Evolutionary conservation across 345 rosid genomes (phyloP).

Genomic region (Turnera subulata): DNA sequence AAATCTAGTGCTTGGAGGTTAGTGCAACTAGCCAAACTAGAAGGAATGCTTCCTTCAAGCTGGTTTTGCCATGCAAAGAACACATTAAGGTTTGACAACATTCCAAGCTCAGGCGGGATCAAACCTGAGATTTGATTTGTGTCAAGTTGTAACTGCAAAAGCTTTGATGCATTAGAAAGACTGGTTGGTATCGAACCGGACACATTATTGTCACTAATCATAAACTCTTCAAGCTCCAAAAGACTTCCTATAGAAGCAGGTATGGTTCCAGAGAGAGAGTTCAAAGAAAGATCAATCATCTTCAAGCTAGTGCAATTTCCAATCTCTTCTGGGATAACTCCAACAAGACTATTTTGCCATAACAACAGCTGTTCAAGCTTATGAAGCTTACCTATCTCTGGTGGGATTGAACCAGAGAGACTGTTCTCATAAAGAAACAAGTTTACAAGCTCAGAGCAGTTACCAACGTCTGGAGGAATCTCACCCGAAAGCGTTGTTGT

Average conservation of each 20-base stretch:
- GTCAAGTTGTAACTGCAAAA: slow-evolving; percentile 74
- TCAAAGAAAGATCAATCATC: slow-evolving; percentile 75
- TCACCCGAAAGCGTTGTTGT: slow-evolving; percentile 79
- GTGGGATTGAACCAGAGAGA: slow-evolving; percentile 78
- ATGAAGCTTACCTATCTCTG: slow-evolving; percentile 57
- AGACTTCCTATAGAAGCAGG: slow-evolving; percentile 63
- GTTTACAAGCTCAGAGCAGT: slow-evolving; percentile 79
- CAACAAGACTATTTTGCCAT: slow-evolving; percentile 79
- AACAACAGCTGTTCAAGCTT: slow-evolving; percentile 67
- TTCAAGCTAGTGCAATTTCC: slow-evolving; percentile 70
- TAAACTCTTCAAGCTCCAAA: slow-evolving; percentile 62
- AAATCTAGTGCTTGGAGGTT: slow-evolving; percentile 74
- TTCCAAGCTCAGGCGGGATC: slow-evolving; percentile 74
- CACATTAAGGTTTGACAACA: slow-evolving; percentile 54
- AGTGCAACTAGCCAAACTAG: slow-evolving; percentile 51
- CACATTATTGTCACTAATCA: slow-evolving; percentile 83
- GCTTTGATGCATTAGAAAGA: slow-evolving; percentile 61
- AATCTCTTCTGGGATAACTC: slow-evolving; percentile 77
- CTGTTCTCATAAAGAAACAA: slow-evolving; percentile 75
- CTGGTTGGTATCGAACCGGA: slow-evolving; percentile 76
- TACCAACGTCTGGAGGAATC: slow-evolving; percentile 77
- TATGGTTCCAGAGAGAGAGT: slow-evolving; percentile 72
- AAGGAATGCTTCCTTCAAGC: slow-evolving; percentile 90
- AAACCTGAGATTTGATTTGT: slow-evolving; percentile 78
- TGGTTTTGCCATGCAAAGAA: slow-evolving; percentile 91